Base-by-base conservation (phyloP, 2,329 filamentous ascomycete species). In the Colletotrichum tofieldiae region DNA sequence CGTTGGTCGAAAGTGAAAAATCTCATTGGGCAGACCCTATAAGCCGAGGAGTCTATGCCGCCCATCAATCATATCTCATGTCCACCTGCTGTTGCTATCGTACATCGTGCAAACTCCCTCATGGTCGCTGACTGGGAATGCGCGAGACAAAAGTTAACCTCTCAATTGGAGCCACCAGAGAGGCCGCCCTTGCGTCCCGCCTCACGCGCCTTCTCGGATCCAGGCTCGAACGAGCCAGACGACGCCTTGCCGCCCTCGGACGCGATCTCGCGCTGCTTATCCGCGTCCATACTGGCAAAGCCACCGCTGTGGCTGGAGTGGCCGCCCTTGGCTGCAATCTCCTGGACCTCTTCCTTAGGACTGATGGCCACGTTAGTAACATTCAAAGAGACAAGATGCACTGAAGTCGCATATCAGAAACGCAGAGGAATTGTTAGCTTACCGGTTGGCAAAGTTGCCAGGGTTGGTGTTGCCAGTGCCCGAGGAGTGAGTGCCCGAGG, bases 241-340 rank as follows among this genome's bases (percentile, higher is more conserved):
- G 87, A 89, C 0, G 86, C 84, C 63, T 89, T 81, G 5, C 87
- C 88, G 12, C 88, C 88, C 77, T 83, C 81, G 14, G 88, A 90
- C 1, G 88, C 88, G 71, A 90, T 89, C 1, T 89, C 84, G 26
- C 82, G 81, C 87, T 89, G 81, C 76, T 81, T 84, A 20, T 84
- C 81, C 20, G 83, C 65, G 39, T 84, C 82, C 82, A 84, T 85
- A 71, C 73, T 81, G 52, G 82, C 83, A 56, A 84, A 84, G 2
- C 82, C 82, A 2, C 82, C 79, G 9, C 64, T 65, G 75, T 83
- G 81, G 70, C 82, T 83, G 6, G 82, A 67, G 67, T 83, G 77
- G 18, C 84, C 83, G 26, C 84, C 83, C 76, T 84, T 84, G 63
- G 79, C 79, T 0, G 83, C 83, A 65, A 86, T 85, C 4, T 82